Evolutionary conservation across 805 yeast genomes (phyloP).

Genomic region (Lachancea kluyveri): DNA sequence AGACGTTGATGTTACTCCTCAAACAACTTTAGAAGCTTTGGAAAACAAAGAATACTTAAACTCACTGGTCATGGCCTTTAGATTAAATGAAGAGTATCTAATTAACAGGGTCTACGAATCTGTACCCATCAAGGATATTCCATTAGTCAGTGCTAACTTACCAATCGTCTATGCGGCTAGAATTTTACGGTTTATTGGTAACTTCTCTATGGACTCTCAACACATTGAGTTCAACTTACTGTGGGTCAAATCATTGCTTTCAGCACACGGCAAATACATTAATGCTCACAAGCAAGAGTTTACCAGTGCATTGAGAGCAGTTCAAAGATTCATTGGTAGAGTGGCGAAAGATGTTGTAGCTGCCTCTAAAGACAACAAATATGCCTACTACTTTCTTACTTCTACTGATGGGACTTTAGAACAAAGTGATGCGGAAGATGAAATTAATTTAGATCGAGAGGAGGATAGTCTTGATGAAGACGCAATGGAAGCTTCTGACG

Average conservation of each 20-base stretch:
- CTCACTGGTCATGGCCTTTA: constrained; percentile 87
- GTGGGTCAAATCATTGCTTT: constrained; percentile 70
- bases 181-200: constrained; percentile 63
- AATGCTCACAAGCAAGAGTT: constrained; percentile 55
- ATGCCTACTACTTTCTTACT: constrained; percentile 47
- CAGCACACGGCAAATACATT: constrained; percentile 74
- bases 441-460: constrained; percentile 30
- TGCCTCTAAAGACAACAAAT: constrained; percentile 47
- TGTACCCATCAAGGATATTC: constrained; percentile 65
- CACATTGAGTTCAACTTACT: constrained; percentile 79
- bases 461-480: constrained; percentile 24
- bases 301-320: constrained; percentile 55
- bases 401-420: constrained; percentile 25
- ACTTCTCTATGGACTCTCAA: constrained; percentile 58
- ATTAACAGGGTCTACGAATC: constrained; percentile 68
- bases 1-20: constrained; percentile 88
- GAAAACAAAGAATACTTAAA: constrained; percentile 52
- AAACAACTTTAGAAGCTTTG: constrained; percentile 56
- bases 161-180: constrained; percentile 74
- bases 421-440: constrained; percentile 26
- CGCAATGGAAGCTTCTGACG: constrained; percentile 29
- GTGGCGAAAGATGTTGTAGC: constrained; percentile 67
- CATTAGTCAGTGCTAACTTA: constrained; percentile 56
- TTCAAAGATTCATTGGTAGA: constrained; percentile 70
- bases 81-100: constrained; percentile 76